Percentiles rank a stretch among this genome's conserved stretches.
Evolutionary conservation across 148 eudicot species (phyloP).

Genomic region (Chenopodium formosanum): DNA sequence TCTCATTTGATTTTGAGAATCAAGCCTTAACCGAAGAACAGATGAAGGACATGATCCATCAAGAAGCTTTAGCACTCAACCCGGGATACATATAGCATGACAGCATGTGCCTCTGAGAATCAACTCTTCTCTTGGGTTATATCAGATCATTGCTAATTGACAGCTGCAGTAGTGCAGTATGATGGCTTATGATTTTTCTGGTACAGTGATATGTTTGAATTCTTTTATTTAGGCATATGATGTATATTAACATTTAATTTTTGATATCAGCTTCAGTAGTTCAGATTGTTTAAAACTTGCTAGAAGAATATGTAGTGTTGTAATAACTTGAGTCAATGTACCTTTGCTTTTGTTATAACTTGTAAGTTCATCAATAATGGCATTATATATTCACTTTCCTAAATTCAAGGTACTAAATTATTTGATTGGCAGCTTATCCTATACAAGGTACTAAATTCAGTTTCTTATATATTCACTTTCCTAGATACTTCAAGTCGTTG

Average conservation of each 20-base stretch:
- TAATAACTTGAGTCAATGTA: not conserved
- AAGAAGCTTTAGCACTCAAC: conserved; percentile 66
- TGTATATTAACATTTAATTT: not conserved
- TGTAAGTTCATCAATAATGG: not conserved
- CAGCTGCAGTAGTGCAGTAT: not conserved
- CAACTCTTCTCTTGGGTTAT: not conserved
- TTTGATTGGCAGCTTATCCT: too few relatives aligned
- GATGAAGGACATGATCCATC: conserved; percentile 89
- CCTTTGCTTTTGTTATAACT: not conserved
- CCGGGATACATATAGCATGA: conserved; percentile 42
- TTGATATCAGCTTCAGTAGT: not conserved
- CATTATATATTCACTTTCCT: not conserved
- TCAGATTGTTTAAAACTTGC: not conserved
- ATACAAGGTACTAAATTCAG: too few relatives aligned
- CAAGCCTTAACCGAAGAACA: conserved; percentile 75
- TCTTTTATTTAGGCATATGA: not conserved
- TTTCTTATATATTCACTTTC: too few relatives aligned
- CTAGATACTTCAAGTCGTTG: too few relatives aligned
- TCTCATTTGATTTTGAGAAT: conserved; percentile 83
- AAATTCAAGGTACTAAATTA: too few relatives aligned
- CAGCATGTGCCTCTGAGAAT: conserved; percentile 6
- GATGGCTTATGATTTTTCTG: not conserved
- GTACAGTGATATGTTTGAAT: not conserved
- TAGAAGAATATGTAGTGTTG: not conserved
- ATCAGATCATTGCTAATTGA: not conserved